phyloP scores from a whole-genome alignment of 1,139 yeast species.

The Candida sanyaensis region DNA sequence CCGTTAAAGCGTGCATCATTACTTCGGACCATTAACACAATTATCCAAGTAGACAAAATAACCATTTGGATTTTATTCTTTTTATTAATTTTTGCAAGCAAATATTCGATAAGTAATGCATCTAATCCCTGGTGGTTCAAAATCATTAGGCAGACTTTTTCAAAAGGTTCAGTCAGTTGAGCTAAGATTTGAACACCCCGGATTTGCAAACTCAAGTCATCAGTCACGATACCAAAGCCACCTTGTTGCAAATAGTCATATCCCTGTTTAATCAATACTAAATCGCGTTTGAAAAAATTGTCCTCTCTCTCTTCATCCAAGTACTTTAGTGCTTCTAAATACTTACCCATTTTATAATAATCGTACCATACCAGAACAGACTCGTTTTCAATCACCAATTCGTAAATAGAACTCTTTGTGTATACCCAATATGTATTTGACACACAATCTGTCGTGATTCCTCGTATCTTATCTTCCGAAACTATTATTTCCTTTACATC shows the following conservation, averaged over 20 bases:
- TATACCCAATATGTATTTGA: conserved; percentile 30
- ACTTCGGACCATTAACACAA: conserved; percentile 52
- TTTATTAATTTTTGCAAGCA: conserved; percentile 49
- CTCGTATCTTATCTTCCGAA: conserved; percentile 45
- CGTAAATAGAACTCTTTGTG: conserved; percentile 22
- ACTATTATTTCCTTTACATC: conserved; percentile 13
- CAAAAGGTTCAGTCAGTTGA: conserved; percentile 66
- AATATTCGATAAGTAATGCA: conserved; percentile 52
- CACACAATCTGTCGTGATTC: conserved; percentile 59
- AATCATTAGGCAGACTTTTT: conserved; percentile 65
- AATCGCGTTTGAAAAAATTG: conserved; percentile 45
- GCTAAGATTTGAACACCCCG: conserved; percentile 70
- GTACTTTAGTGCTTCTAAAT: conserved; percentile 65
- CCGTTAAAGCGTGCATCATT: conserved; percentile 33
- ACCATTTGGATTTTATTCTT: conserved; percentile 53
- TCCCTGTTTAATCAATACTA: conserved; percentile 66
- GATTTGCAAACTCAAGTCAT: conserved; percentile 28
- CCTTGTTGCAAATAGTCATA: conserved; percentile 50
- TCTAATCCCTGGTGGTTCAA: conserved; percentile 42
- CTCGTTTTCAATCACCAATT: conserved; percentile 71
- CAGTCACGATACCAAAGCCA: conserved; percentile 36
- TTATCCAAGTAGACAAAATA: conserved; percentile 80
- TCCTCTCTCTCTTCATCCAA: conserved; percentile 31
- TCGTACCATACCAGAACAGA: conserved; percentile 75
- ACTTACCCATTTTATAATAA: conserved; percentile 60